These are phyloP conservation scores for Chlorella sorokiniana DNA, from an alignment of 139 green algal genomes.

Conservation along the genomic window DNA sequence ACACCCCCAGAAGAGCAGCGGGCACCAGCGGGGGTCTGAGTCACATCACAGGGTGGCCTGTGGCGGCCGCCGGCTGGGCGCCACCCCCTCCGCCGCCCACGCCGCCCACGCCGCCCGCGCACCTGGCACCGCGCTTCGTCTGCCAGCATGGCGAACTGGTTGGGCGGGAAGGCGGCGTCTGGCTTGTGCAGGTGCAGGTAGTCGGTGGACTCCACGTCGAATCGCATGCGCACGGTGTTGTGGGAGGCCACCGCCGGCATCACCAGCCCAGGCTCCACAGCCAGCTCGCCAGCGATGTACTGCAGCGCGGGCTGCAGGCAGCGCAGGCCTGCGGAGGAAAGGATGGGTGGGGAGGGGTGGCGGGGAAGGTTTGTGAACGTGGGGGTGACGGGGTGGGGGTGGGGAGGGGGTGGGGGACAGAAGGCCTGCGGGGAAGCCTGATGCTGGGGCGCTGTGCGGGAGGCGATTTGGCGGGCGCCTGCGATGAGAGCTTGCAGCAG, in stretches of 20 bases:
- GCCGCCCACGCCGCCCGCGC: neutral
- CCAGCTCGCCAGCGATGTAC: constrained; percentile 72
- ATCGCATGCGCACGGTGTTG: constrained; percentile 71
- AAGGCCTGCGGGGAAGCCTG: no score
- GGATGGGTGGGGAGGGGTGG: neutral
- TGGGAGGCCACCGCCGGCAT: constrained; percentile 63
- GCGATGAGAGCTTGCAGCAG: no score
- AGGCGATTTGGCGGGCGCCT: no score
- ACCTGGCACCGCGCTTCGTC: constrained; percentile 56
- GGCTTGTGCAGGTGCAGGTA: constrained; percentile 60
- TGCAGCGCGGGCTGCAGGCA: constrained; percentile 70
- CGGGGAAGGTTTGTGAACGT: neutral
- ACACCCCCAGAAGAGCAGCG: neutral
- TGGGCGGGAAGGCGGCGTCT: constrained; percentile 69
- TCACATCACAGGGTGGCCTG: neutral
- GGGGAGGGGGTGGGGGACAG: no score
- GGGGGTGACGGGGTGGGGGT: no score
- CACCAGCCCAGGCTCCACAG: constrained; percentile 51
- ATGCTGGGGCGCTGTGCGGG: no score
- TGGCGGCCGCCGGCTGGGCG: neutral
- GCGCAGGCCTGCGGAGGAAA: constrained; percentile 32
- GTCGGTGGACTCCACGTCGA: constrained; percentile 69
- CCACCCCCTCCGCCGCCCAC: neutral
- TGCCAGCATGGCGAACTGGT: constrained; percentile 62
- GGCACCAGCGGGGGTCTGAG: neutral